Base-by-base conservation (phyloP, 2,329 filamentous ascomycete species). In the Hirsutella minnesotensis region DNA sequence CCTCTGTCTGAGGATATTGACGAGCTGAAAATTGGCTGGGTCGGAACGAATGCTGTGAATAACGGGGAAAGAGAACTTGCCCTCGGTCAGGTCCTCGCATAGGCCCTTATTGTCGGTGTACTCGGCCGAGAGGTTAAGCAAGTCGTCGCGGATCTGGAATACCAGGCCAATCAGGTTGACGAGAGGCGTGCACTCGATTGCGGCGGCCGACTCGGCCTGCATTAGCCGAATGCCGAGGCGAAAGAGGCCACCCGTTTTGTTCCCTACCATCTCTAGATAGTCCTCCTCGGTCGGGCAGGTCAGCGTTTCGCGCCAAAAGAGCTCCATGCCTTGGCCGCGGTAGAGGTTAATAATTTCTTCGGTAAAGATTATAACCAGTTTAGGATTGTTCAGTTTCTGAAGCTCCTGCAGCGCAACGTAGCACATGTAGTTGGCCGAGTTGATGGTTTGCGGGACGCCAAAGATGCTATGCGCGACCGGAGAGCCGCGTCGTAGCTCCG, bases 11-110 rank as follows among this genome's bases (percentile, higher is more conserved):
- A 96, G 70, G 43, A 96, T 95, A 57, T 92, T 95, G 61, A 95
- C 76, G 42, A 98, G 75, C 56, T 94, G 81, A 51, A 84, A 70
- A 57, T 88, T 85, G 24, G 68, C 65, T 18, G 77, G 86, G 57
- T 88, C 77, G 46, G 82, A 68, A 46, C 85, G 84, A 52, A 96
- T 94, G 60, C 84, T 83, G 67, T 96, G 90, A 55, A 96, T 95
- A 54, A 96, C 81, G 31, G 89, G 88, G 59, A 95, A 95, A 21
- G 83, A 90, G 68, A 95, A 95, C 72, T 96, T 96, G 48, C 90
- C 90, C 67, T 96, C 92, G 1, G 88, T 95, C 53, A 96, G 67
- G 63, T 96, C 92, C 67, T 96, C 90, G 62, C 86, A 94, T 53
- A 95, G 75, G 40, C 90, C 92, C 68, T 96, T 96, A 63, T 94